Evolutionary conservation across 176 grass and related monocot genomes (phyloP).

Genomic region (Cenchrus fungigraminus): DNA sequence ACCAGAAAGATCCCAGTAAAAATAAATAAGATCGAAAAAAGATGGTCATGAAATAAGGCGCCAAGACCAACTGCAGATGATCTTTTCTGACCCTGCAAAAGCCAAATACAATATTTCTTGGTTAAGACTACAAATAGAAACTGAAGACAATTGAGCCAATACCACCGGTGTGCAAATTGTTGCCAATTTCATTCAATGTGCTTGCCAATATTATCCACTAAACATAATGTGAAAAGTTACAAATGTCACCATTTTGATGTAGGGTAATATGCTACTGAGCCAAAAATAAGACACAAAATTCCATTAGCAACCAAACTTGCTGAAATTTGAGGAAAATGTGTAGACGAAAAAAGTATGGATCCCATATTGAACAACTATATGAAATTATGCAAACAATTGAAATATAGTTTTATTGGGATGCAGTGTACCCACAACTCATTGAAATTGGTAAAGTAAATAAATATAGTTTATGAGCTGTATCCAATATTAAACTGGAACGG

Average conservation of each 20-base stretch:
- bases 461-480: neutral
- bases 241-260: neutral
- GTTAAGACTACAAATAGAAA: neutral
- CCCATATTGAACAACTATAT: neutral
- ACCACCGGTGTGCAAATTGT: neutral
- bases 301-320: neutral
- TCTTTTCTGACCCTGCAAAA: constrained; percentile 79
- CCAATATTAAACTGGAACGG: neutral
- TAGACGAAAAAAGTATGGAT: neutral
- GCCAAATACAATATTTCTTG: constrained; percentile 39
- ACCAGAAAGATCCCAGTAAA: constrained; percentile 96
- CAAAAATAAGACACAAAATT: neutral
- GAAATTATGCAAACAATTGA: neutral
- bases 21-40: constrained; percentile 89
- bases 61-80: constrained; percentile 49
- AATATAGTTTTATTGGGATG: constrained; percentile 19
- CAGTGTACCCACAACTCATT: neutral
- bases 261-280: neutral
- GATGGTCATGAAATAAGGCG: constrained; percentile 91
- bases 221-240: neutral
- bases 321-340: neutral
- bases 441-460: neutral
- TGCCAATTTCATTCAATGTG: neutral
- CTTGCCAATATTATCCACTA: constrained; percentile 13
- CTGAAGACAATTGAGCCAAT: neutral